phyloP scores from a whole-genome alignment of 768 basidiomycete species.

The Xerocomellus amylosporus region DNA sequence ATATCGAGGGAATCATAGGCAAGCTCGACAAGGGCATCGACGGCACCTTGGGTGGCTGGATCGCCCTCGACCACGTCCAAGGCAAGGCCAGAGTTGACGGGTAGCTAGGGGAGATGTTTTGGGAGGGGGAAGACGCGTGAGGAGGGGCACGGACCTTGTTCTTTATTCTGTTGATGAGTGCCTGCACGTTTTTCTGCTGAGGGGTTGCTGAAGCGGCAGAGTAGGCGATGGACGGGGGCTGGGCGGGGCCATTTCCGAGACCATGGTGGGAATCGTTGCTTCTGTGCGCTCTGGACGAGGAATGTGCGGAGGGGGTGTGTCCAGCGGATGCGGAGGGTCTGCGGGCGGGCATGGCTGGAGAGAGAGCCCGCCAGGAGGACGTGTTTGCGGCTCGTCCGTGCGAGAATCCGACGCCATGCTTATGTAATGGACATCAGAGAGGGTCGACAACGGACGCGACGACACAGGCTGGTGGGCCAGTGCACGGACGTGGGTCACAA shows the following conservation, averaged over 20 bases:
- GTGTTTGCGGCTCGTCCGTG: conserved; percentile 20
- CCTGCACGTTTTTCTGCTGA: conserved; percentile 80
- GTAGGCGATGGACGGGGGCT: conserved; percentile 38
- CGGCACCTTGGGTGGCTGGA: conserved; percentile 67
- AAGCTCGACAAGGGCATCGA: conserved; percentile 78
- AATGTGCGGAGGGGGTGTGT: conserved; percentile 33
- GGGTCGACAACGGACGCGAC: not conserved
- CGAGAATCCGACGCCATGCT: conserved; percentile 20
- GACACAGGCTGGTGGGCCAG: not conserved
- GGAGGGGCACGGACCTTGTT: conserved; percentile 56
- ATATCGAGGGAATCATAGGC: conserved; percentile 74
- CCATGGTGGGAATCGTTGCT: conserved; percentile 61
- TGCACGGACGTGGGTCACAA: not conserved
- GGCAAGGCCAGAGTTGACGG: conserved; percentile 75
- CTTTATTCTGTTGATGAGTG: conserved; percentile 75
- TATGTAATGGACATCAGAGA: conserved; percentile 19
- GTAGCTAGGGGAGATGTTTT: conserved; percentile 51
- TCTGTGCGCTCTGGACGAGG: conserved; percentile 51
- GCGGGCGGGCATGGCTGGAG: conserved; percentile 46
- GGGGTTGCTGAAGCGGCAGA: conserved; percentile 46
- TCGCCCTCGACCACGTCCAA: conserved; percentile 76
- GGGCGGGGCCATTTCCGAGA: conserved; percentile 30
- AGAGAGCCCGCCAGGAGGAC: conserved; percentile 24
- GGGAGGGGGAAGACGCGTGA: not conserved
- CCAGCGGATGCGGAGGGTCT: conserved; percentile 60